phyloP scores from a whole-genome alignment of 1,139 yeast genomes.

The Meyerozyma athensensis region DNA sequence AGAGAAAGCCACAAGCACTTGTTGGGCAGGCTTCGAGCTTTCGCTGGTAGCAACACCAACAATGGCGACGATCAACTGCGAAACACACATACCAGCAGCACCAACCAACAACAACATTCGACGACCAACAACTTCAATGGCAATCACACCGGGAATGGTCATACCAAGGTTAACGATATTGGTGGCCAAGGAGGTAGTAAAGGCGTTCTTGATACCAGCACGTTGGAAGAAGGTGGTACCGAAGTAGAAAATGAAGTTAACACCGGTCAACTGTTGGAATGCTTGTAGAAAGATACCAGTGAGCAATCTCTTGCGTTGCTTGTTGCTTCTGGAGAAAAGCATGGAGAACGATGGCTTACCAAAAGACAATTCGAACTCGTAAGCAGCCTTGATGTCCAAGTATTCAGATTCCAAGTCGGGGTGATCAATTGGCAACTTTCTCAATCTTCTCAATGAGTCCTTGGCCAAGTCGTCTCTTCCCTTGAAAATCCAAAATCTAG shows the following conservation, averaged over 20 bases:
- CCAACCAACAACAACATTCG: conserved; percentile 26
- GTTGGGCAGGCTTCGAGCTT: conserved; percentile 40
- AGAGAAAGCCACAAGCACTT: conserved; percentile 60
- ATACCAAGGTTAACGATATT: conserved; percentile 34
- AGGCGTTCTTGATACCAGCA: conserved; percentile 45
- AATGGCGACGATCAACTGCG: conserved; percentile 22
- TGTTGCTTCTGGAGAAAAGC: conserved; percentile 30
- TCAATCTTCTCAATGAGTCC: conserved; percentile 27
- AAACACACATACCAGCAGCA: conserved; percentile 20
- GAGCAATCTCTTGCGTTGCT: conserved; percentile 31
- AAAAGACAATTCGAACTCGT: conserved; percentile 27
- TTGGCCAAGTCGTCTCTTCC: conserved; percentile 55
- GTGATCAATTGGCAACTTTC: conserved; percentile 35
- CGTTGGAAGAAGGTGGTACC: conserved; percentile 62
- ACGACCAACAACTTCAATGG: conserved; percentile 14
- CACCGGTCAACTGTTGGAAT: conserved; percentile 71
- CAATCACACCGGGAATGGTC: conserved; percentile 23
- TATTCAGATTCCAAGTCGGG: conserved; percentile 37
- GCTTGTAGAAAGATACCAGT: conserved; percentile 36
- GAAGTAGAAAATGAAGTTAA: conserved; percentile 65
- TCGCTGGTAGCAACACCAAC: conserved; percentile 22
- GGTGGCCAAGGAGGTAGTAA: conserved; percentile 31
- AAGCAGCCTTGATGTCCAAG: conserved; percentile 35
- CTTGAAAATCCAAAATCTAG: conserved; percentile 60
- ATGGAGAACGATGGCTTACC: conserved; percentile 32